phyloP scores from a whole-genome alignment of 1,284 basidiomycete genomes.

The Cryptococcus sp. region DNA sequence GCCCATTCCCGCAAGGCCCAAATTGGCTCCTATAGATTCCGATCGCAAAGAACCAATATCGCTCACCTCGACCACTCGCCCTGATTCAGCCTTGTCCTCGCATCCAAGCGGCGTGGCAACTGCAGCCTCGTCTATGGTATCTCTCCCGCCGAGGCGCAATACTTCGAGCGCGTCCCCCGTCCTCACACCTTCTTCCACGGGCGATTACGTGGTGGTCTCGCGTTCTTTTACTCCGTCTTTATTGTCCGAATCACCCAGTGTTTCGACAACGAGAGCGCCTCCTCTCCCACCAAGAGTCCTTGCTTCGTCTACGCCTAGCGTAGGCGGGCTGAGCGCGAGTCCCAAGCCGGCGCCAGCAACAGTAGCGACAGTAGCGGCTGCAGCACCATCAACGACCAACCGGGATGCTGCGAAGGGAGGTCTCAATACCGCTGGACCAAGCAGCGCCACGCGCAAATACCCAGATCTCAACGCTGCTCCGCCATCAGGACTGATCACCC shows the following conservation, averaged over 20 bases:
- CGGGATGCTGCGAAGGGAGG: neutral
- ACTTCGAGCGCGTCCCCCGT: too few species aligned
- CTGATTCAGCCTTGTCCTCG: neutral
- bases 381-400: neutral
- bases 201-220: neutral
- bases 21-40: too few species aligned
- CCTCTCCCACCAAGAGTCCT: neutral
- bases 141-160: neutral
- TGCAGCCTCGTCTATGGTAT: conserved; percentile 10
- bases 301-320: neutral
- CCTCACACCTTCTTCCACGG: neutral
- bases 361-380: too few species aligned
- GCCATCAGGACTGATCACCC: conserved; percentile 25
- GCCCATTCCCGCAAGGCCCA: conserved; percentile 18
- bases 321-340: neutral
- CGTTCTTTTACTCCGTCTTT: neutral
- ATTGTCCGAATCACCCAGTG: neutral
- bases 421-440: neutral
- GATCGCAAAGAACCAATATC: neutral
- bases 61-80: neutral
- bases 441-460: conserved; percentile 12
- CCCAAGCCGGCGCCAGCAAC: neutral
- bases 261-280: neutral
- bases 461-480: conserved; percentile 30
- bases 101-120: neutral